Evolutionary conservation across 805 yeast genomes (phyloP).

Genomic region (Cyberlindnera euphorbiiphila): DNA sequence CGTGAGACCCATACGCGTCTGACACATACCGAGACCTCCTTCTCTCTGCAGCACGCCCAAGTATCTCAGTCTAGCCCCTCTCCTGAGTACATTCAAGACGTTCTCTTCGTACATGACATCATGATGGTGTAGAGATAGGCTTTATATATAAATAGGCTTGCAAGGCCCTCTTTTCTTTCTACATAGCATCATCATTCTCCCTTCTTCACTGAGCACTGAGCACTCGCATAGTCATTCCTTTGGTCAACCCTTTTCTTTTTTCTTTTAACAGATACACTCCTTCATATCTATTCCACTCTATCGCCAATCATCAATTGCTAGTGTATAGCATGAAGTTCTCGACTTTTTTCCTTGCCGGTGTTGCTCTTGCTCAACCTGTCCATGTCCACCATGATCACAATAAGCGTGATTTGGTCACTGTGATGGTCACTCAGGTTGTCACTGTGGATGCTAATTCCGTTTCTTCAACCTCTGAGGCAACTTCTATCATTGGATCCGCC

Average conservation of each 20-base stretch:
- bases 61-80: too few relatives aligned
- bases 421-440: slow-evolving; percentile 31
- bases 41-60: too few relatives aligned
- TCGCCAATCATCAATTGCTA: too few relatives aligned
- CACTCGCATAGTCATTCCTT: too few relatives aligned
- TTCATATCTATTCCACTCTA: neutral
- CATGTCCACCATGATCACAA: slow-evolving; percentile 46
- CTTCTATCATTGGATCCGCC: slow-evolving; percentile 7
- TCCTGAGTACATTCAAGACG: neutral
- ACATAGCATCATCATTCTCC: too few relatives aligned
- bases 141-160: too few relatives aligned
- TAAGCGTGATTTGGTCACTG: slow-evolving; percentile 42
- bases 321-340: slow-evolving; percentile 13
- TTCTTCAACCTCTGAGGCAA: slow-evolving; percentile 5
- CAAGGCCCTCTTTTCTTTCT: too few relatives aligned
- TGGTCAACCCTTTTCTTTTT: too few relatives aligned
- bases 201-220: too few relatives aligned
- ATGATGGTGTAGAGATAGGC: too few relatives aligned
- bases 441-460: slow-evolving; percentile 15
- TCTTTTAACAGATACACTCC: too few relatives aligned
- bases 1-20: slow-evolving; percentile 5
- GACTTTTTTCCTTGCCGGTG: slow-evolving; percentile 5
- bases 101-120: neutral
- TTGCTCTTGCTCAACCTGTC: slow-evolving; percentile 14
- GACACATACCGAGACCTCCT: slow-evolving; percentile 1